Base-by-base conservation (phyloP, 2,329 filamentous ascomycete species). In the Paracoccidioides lutzii region DNA sequence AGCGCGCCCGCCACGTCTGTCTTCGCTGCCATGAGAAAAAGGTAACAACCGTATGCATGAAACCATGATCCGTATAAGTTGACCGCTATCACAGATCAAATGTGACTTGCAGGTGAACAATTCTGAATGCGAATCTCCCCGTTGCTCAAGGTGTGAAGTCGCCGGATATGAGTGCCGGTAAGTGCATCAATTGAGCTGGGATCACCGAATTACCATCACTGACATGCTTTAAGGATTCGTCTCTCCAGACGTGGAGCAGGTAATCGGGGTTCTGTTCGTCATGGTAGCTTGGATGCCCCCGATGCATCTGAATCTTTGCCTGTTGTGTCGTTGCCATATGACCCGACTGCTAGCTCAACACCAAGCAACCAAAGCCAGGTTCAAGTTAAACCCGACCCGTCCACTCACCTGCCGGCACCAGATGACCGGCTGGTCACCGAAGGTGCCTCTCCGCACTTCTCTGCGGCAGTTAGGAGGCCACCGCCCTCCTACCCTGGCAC, bases 121-220 rank as follows among this genome's bases (percentile, higher is more conserved):
- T 38, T 35, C 42, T 35, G 53, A 48, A 10, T 35, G 53, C 32
- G 53, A 46, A 32, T 48, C 53, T 38, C 42, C 53, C 10, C 15
- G 44, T 5, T 55, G 54, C 38, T 41, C 45, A 8, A 41, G 46
- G 22, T 55, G 54, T 33, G 54, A 50, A 37, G 15, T 35, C 12
- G 54, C 46, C 6, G 54, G 54, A n/a, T 45, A 52, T 38, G 54
- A 55, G 30, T 55, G 54, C 54, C 54, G 54, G 54, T 55, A 55
- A 35, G 54, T 52, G 14, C 9, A 12, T 5, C 15, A 8, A 14
- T 44, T 53, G n/a, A 4, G 22, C 15, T 37, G 7, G 14, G 33
- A 15, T 4, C 3, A 22, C 14, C 7, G 30, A 22, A 43, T 35
- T 45, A 38, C 15, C 45, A 15, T 10, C n/a, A 33, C 30, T 46